Conservation (phyloP, 2,329 filamentous ascomycete genomes). For the Drechmeria coniospora region DNA sequence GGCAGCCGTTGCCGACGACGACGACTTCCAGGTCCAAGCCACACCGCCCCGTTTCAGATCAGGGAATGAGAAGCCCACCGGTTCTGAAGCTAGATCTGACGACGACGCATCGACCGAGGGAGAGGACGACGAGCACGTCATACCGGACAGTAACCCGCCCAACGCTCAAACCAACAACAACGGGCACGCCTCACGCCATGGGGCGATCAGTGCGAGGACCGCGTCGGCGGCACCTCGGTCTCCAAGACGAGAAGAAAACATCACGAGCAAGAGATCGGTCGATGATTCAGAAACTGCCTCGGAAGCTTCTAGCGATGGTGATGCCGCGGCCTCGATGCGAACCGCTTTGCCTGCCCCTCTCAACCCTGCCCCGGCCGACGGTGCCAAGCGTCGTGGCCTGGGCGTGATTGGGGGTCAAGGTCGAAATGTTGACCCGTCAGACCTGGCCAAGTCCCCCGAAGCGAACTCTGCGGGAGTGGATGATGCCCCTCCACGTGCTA, state of each 20-base stretch:
- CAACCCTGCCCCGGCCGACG: conserved; percentile 6
- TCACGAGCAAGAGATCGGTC: conserved; percentile 3
- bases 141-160: conserved; percentile 8
- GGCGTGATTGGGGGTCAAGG: too few species aligned
- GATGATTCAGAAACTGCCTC: conserved; percentile 28
- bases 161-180: conserved; percentile 6
- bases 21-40: conserved; percentile 35
- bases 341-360: conserved; percentile 9
- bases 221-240: conserved; percentile 11
- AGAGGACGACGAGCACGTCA: conserved; percentile 11
- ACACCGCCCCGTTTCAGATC: conserved; percentile 25
- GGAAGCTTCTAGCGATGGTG: conserved; percentile 20
- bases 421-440: too few species aligned
- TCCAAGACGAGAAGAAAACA: conserved; percentile 4
- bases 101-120: conserved; percentile 19
- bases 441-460: too few species aligned
- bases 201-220: conserved; percentile 20
- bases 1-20: conserved; percentile 23
- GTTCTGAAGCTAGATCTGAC: conserved; percentile 7
- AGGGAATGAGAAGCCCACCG: too few species aligned
- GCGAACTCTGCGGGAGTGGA: too few species aligned
- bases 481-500: too few species aligned
- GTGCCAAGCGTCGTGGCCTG: too few species aligned
- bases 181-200: conserved; percentile 13
- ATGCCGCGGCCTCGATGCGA: conserved; percentile 10